Evolutionary conservation across 202 grass and related monocot genomes (phyloP).

Genomic region (Carex arenaria): DNA sequence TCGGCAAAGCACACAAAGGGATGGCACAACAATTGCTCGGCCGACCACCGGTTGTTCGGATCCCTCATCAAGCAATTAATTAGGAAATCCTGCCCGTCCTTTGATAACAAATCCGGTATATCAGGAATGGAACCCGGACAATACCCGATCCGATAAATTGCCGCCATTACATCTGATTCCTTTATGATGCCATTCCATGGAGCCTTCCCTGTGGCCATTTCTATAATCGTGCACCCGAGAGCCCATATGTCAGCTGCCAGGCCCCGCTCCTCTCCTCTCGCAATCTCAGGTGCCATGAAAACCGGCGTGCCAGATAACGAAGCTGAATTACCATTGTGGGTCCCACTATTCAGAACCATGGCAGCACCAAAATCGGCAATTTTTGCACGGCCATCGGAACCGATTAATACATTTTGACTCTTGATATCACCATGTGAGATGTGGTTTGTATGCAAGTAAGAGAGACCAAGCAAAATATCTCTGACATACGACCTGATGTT

Average conservation of each 20-base stretch:
- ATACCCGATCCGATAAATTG: conserved; percentile 48
- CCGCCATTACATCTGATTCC: conserved; percentile 32
- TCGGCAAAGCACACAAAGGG: conserved; percentile 38
- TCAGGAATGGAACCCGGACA: conserved; percentile 33
- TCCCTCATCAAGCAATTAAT: conserved; percentile 42
- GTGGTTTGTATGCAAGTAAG: conserved; percentile 40
- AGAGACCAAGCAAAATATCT: conserved; percentile 47
- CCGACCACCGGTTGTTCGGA: conserved; percentile 37
- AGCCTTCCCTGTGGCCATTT: conserved; percentile 54
- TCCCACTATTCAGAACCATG: not conserved
- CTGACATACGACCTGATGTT: conserved; percentile 26
- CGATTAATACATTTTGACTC: conserved; percentile 42
- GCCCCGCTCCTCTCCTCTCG: conserved; percentile 52
- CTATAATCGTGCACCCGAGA: conserved; percentile 66
- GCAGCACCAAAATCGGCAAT: conserved; percentile 70
- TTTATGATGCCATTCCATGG: conserved; percentile 45
- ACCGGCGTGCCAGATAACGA: conserved; percentile 48
- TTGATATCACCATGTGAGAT: conserved; percentile 61
- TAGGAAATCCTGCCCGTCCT: conserved; percentile 47
- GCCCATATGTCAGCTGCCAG: conserved; percentile 73
- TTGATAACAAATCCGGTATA: conserved; percentile 42
- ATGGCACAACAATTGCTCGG: conserved; percentile 53
- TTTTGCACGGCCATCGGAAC: conserved; percentile 49
- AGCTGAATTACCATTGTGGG: not conserved
- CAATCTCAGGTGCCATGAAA: conserved; percentile 94